phyloP scores from a whole-genome alignment of 495 filamentous ascomycete genomes.

The Aspergillus sclerotioniger region DNA sequence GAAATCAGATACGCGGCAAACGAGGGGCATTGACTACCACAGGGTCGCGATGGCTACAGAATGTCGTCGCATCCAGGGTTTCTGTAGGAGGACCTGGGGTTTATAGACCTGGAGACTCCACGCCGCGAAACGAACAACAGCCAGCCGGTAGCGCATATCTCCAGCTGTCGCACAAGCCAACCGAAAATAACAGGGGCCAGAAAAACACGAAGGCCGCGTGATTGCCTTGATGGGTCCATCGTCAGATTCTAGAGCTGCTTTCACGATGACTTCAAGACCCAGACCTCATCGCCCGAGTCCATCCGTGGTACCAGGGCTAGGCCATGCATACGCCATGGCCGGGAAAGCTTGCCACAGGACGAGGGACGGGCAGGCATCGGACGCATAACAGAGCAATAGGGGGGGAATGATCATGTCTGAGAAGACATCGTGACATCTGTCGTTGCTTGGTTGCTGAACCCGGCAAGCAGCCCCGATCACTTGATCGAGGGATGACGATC shows the following conservation, averaged over 20 bases:
- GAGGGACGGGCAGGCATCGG: conserved; percentile 6
- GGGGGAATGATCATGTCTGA: conserved; percentile 1
- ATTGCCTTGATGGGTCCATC: conserved; percentile 25
- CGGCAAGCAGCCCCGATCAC: conserved; percentile 20
- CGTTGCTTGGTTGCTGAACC: conserved; percentile 22
- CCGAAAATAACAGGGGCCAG: conserved; percentile 18
- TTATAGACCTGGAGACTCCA: conserved; percentile 14
- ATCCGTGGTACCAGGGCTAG: conserved; percentile 24
- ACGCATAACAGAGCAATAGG: conserved; percentile 7
- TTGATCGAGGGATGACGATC: conserved; percentile 29
- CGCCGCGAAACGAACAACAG: not conserved
- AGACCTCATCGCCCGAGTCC: conserved; percentile 21
- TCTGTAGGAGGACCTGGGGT: conserved; percentile 10
- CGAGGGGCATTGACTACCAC: conserved; percentile 5
- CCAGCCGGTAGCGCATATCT: conserved; percentile 8
- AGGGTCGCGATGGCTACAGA: not conserved
- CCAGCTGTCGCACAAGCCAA: conserved; percentile 17
- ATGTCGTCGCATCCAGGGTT: not conserved
- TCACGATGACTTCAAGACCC: conserved; percentile 35
- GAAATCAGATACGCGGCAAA: not conserved
- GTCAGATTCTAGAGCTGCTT: conserved; percentile 21
- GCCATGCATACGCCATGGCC: conserved; percentile 12
- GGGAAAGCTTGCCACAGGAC: conserved; percentile 15
- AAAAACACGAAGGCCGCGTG: conserved; percentile 30
- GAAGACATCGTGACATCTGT: conserved; percentile 19